Percentiles rank a stretch among this genome's conserved stretches.
phyloP scores from a whole-genome alignment of 73 alveolate species.

The Tetrahymena malaccensis region DNA sequence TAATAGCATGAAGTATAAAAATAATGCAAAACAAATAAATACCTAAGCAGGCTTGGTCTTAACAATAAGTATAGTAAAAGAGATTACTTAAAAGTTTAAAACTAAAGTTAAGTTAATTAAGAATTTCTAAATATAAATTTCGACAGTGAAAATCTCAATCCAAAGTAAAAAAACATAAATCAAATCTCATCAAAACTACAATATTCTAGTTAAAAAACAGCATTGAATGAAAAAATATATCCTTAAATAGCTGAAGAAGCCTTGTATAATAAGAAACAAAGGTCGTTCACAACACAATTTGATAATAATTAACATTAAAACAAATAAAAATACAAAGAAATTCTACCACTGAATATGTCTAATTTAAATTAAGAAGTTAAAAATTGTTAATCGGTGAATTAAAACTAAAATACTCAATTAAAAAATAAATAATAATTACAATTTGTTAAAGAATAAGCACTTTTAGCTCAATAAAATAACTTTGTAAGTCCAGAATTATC shows the following conservation, averaged over 20 bases:
- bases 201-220: neutral
- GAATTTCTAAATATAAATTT: neutral
- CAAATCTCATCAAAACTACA: neutral
- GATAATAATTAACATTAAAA: neutral
- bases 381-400: neutral
- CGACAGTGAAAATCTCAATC: neutral
- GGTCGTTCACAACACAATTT: neutral
- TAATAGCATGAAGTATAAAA: neutral
- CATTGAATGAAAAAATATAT: neutral
- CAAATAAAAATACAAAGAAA: neutral
- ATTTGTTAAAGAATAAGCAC: neutral
- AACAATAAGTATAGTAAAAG: neutral
- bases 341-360: neutral
- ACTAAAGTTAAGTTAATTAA: neutral
- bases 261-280: no score
- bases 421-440: neutral
- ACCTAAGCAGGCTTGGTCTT: neutral
- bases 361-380: neutral
- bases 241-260: neutral
- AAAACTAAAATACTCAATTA: no score
- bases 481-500: neutral
- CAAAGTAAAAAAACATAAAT: neutral
- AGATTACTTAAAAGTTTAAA: neutral
- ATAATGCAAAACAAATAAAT: neutral
- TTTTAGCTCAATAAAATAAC: neutral